Conservation (phyloP, 2,329 filamentous ascomycete genomes). For the Scleromitrula shiraiana region DNA sequence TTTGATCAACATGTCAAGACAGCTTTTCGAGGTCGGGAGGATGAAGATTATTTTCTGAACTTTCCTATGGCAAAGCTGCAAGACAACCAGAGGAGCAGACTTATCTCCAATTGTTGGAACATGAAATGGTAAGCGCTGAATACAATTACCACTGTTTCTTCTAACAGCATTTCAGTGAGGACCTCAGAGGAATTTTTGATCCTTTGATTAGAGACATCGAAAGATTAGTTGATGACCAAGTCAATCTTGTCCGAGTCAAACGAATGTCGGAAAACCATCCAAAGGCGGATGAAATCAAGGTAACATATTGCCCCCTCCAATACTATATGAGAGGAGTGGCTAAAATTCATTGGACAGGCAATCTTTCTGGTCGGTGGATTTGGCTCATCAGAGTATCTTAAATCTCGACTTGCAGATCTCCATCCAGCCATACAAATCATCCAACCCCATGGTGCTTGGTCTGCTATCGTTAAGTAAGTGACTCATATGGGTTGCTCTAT, state of each 20-base stretch:
- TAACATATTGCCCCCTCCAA: constrained; percentile 17
- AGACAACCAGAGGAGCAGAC: constrained; percentile 18
- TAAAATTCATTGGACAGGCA: constrained; percentile 5
- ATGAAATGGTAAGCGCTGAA: constrained; percentile 20
- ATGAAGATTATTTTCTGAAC: constrained; percentile 24
- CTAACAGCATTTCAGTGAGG: constrained; percentile 21
- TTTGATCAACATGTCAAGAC: constrained; percentile 30
- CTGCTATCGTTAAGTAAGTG: constrained; percentile 21
- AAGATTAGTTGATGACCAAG: constrained; percentile 35
- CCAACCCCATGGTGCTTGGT: constrained; percentile 18
- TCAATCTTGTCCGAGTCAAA: constrained; percentile 34
- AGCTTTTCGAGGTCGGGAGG: constrained; percentile 16
- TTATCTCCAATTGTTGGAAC: constrained; percentile 17
- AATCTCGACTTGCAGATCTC: constrained; percentile 33
- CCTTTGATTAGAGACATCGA: constrained; percentile 35
- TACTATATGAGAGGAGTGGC: constrained; percentile 14
- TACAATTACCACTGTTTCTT: neutral
- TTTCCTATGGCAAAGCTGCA: constrained; percentile 23
- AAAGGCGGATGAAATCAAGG: constrained; percentile 34
- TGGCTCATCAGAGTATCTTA: constrained; percentile 22
- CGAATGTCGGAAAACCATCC: constrained; percentile 33
- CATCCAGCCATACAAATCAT: constrained; percentile 25
- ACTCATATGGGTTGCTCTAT: no score
- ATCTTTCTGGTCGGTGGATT: constrained; percentile 24
- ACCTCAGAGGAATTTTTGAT: constrained; percentile 46